Evolutionary conservation across 441 rosid species (phyloP).

Genomic region (Macaranga tanarius): DNA sequence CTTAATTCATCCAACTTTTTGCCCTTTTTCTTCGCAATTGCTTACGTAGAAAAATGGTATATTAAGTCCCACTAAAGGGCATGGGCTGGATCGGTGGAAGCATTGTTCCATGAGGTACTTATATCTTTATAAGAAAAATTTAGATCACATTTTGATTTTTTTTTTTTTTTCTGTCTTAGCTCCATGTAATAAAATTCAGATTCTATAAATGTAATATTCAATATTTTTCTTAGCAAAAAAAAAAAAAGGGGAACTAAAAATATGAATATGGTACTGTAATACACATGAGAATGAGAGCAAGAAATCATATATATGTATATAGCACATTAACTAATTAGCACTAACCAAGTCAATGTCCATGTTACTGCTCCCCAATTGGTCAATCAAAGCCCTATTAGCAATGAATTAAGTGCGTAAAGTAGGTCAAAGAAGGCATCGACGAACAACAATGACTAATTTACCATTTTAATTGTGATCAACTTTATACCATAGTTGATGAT

Average conservation of each 20-base stretch:
- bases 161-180: too few species aligned
- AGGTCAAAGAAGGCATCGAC: slow-evolving; percentile 24
- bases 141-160: too few species aligned
- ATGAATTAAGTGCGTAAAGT: slow-evolving; percentile 36
- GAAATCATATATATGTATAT: background rate
- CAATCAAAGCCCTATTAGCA: slow-evolving; percentile 30
- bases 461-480: slow-evolving; percentile 10
- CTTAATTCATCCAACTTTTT: slow-evolving; percentile 2
- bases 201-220: too few species aligned
- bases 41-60: background rate
- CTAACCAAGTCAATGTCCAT: slow-evolving; percentile 39
- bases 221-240: too few species aligned
- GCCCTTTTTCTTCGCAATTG: background rate
- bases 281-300: background rate
- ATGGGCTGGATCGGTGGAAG: too few species aligned
- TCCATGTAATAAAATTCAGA: too few species aligned
- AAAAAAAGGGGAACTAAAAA: too few species aligned
- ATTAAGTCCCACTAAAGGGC: background rate
- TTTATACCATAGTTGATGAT: slow-evolving; percentile 15
- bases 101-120: too few species aligned
- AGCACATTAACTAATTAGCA: slow-evolving; percentile 13
- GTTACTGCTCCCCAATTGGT: slow-evolving; percentile 34
- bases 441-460: background rate
- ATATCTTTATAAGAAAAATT: too few species aligned
- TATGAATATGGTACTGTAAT: too few species aligned